Base-by-base conservation (phyloP, 768 basidiomycete genomes). In the Lentinula boryana region DNA sequence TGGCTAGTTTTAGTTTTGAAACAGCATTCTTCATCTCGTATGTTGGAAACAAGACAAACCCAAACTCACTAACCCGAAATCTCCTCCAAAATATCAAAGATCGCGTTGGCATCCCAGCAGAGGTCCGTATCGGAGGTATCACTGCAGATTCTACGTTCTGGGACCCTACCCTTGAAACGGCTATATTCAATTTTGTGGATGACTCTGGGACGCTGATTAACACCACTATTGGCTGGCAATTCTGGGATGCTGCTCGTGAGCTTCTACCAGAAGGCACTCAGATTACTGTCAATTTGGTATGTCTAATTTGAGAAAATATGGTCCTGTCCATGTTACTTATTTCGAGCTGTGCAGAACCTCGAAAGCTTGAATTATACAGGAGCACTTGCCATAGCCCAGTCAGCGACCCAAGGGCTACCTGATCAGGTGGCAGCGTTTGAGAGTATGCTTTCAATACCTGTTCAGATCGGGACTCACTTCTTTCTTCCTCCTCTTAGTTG, bases 1-100 rank as follows among this genome's bases (percentile, higher is more conserved):
- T 84, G 27, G 80, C 75, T 27, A 81, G 80, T 60, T 83, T 83
- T 69, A 82, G 80, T 63, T 78, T 84, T 53, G 81, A 84, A 69
- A 83, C 79, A 0, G 81, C 80, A 1, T 82, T 79, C 63, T 81
- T 83, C 60, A 79, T 80, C 56, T 76, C 76, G 60, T 83, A 76
- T 62, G 65, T 81, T 10, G 82, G 81, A 7, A 83, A 83, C 62
- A 64, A 63, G 7, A 71, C 76, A 23, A 62, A 67, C 56, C 80
- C 80, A 1, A 83, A 82, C 63, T 63, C 65, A 4, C 66, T 82
- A 9, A 79, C 80, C 3, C 70, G 71, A 49, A 74, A 76, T 50
- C 66, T 83, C 36, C 72, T 84, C 23, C 71, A 78, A 53, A 81
- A 82, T 63, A 67, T 84, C 21, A 73, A 72, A 50, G 68, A 70